Conservation (phyloP, 2,329 filamentous ascomycete genomes). For the Cladophialophora chaetospira region DNA sequence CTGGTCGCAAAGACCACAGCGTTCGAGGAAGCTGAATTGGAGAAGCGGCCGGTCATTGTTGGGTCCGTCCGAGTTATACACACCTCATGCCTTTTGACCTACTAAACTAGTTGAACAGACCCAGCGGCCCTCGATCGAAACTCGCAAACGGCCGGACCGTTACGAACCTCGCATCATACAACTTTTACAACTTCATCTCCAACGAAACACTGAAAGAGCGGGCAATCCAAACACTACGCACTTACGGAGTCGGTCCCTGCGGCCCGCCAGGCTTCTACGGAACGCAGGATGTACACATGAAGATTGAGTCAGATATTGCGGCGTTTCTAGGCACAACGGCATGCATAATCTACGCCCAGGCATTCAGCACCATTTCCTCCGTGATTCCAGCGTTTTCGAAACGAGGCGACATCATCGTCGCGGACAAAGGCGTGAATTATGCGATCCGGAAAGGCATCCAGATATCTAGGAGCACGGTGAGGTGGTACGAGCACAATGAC, state of each 20-base stretch:
- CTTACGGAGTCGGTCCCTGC: conserved; percentile 94
- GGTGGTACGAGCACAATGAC: conserved; percentile 95
- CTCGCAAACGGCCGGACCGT: conserved; percentile 86
- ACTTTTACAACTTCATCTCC: conserved; percentile 95
- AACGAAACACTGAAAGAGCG: conserved; percentile 94
- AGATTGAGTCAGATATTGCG: conserved; percentile 91
- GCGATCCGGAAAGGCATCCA: conserved; percentile 92
- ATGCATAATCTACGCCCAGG: conserved; percentile 93
- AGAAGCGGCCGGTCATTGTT: conserved; percentile 82
- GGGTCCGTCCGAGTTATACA: conserved; percentile 60
- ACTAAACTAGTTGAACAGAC: conserved; percentile 52
- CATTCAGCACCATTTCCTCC: conserved; percentile 94
- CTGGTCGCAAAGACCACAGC: conserved; percentile 73
- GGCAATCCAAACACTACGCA: conserved; percentile 88
- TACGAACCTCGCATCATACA: conserved; percentile 90
- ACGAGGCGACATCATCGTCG: conserved; percentile 92
- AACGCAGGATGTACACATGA: conserved; percentile 97
- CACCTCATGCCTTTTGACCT: background rate
- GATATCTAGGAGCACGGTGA: conserved; percentile 84
- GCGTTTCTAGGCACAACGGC: conserved; percentile 82
- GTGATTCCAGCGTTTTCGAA: conserved; percentile 98
- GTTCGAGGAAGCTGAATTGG: conserved; percentile 78
- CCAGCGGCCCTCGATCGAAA: conserved; percentile 87
- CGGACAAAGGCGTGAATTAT: conserved; percentile 90
- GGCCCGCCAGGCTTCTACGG: conserved; percentile 98